phyloP scores from a whole-genome alignment of 179 eudicot genomes.

The Patellifolia procumbens region DNA sequence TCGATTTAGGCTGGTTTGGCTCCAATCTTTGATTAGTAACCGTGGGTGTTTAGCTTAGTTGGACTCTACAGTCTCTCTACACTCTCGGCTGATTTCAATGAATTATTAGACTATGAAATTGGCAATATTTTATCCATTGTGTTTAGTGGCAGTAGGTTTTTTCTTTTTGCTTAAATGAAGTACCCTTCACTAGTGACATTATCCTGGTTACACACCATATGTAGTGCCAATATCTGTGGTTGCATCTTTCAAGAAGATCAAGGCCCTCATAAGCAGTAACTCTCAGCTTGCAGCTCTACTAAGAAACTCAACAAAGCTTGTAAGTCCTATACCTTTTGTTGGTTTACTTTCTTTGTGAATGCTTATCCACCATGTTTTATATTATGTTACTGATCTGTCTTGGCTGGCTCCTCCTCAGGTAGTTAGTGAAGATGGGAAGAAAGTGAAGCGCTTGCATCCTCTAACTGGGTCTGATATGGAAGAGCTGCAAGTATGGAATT shows the following conservation, averaged over 20 bases:
- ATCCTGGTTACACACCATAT: conserved; percentile 13
- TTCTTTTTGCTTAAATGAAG: conserved; percentile 5
- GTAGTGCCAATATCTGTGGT: conserved; percentile 91
- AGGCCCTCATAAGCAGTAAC: conserved; percentile 62
- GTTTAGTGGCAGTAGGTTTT: background rate
- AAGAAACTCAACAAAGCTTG: conserved; percentile 76
- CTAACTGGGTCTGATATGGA: conserved; percentile 77
- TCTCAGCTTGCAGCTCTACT: conserved; percentile 84
- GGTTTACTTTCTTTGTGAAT: background rate
- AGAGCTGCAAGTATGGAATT: conserved; percentile 75
- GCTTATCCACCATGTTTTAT: conserved; percentile 12
- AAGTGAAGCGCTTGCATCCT: conserved; percentile 78
- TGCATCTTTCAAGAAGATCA: conserved; percentile 92
- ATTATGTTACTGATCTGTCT: conserved; percentile 3
- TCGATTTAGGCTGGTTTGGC: background rate
- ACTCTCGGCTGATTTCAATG: background rate
- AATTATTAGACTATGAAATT: background rate
- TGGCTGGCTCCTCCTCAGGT: conserved; percentile 44
- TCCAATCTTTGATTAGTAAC: background rate
- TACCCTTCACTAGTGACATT: conserved; percentile 14
- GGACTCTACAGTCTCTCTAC: background rate
- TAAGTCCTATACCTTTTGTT: conserved; percentile 33
- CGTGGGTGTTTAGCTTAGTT: background rate
- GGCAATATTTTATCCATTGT: too few relatives aligned
- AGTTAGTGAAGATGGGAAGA: conserved; percentile 96